A percentile compares a stretch with the other conserved stretches of the same genome.
phyloP scores from a whole-genome alignment of 1,284 basidiomycete genomes.

The Ganoderma lingzhi region DNA sequence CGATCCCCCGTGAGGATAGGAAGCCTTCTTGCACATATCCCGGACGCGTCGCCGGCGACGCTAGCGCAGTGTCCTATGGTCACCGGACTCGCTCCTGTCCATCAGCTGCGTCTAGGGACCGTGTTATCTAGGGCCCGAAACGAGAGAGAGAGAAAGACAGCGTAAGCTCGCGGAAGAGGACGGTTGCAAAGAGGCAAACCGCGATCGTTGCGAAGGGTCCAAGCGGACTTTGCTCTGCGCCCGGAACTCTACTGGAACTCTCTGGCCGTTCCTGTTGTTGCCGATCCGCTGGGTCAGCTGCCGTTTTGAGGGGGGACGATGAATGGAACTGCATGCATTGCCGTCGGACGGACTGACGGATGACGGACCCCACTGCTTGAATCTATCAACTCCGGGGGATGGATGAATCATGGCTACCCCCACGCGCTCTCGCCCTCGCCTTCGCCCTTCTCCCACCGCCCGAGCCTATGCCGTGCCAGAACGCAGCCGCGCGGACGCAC shows the following conservation, averaged over 20 bases:
- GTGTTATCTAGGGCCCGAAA: not conserved
- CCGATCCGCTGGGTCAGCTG: slow-evolving; percentile 15
- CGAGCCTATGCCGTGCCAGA: not conserved
- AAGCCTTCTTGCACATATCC: not conserved
- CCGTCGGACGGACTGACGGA: not conserved
- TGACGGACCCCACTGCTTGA: not conserved
- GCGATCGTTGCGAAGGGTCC: slow-evolving; percentile 3
- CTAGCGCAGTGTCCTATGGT: slow-evolving; percentile 9
- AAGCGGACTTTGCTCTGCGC: slow-evolving; percentile 9
- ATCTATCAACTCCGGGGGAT: slow-evolving; percentile 3
- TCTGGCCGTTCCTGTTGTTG: slow-evolving; percentile 3
- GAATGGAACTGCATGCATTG: slow-evolving; percentile 11
- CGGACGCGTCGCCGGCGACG: not conserved
- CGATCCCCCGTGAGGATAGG: slow-evolving; percentile 14
- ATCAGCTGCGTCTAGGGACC: not conserved
- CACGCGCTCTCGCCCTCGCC: slow-evolving; percentile 1
- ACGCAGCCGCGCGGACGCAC: slow-evolving; percentile 10
- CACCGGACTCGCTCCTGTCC: slow-evolving; percentile 8
- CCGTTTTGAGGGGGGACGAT: slow-evolving; percentile 16
- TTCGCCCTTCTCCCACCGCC: slow-evolving; percentile 11
- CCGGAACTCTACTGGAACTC: not conserved
- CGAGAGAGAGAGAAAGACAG: not conserved
- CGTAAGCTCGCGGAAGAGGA: slow-evolving; percentile 1
- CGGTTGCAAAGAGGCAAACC: slow-evolving; percentile 5
- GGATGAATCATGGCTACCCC: not conserved